Percentiles rank a stretch among this genome's conserved stretches.
Conservation (phyloP, 371 early-diverging fungal genomes). For the Chytridiales sp. region DNA sequence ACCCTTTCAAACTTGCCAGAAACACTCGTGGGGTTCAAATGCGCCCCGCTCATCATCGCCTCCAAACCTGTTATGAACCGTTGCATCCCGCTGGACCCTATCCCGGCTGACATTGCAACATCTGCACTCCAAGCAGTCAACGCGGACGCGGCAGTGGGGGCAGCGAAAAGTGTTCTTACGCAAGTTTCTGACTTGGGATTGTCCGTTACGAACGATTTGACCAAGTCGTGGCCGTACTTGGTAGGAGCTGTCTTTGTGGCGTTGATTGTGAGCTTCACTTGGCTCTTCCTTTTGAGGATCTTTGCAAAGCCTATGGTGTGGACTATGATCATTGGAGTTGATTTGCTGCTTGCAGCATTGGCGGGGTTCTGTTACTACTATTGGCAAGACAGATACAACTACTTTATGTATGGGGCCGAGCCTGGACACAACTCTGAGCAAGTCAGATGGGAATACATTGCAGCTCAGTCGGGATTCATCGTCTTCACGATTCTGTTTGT, state of each 20-base stretch:
- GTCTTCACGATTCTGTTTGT: conserved; percentile 15
- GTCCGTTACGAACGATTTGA: conserved; percentile 25
- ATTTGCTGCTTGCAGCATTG: conserved; percentile 29
- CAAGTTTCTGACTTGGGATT: too few relatives aligned
- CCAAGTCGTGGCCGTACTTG: conserved; percentile 15
- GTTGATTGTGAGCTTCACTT: conserved; percentile 37
- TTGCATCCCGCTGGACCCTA: conserved; percentile 32
- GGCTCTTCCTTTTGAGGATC: conserved; percentile 34
- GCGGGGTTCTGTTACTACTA: conserved; percentile 35
- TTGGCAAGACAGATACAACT: conserved; percentile 20
- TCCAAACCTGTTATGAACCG: conserved; percentile 32
- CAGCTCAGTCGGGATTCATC: conserved; percentile 4
- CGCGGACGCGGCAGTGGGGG: background rate
- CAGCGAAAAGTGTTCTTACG: too few relatives aligned
- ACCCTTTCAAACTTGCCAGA: background rate
- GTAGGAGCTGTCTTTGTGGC: conserved; percentile 23
- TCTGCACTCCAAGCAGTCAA: background rate
- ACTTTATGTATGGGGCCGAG: conserved; percentile 20
- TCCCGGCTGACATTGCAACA: conserved; percentile 1
- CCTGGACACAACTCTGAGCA: conserved; percentile 19
- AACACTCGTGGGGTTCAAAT: conserved; percentile 1
- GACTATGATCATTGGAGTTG: conserved; percentile 34
- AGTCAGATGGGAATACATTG: conserved; percentile 1
- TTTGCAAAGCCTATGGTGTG: conserved; percentile 42
- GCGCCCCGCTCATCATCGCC: conserved; percentile 24